Evolutionary conservation across 2,329 filamentous ascomycete species (phyloP).

Genomic region (Dryadomyces quercus-mongolicae): DNA sequence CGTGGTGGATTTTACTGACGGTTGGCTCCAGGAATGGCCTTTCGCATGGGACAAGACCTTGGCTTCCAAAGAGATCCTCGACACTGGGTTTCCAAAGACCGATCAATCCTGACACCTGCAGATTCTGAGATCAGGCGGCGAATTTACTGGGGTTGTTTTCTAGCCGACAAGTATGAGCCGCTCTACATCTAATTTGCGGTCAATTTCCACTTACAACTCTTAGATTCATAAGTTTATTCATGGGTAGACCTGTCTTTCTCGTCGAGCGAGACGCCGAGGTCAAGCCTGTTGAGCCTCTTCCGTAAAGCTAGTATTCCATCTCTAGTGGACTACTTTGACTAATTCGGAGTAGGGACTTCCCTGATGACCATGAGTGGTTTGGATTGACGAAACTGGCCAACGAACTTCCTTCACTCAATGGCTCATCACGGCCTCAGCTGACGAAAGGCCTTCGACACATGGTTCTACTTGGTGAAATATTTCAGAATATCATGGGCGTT

Average conservation of each 20-base stretch:
- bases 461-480: not conserved
- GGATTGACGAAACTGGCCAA: not conserved
- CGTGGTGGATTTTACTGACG: not conserved
- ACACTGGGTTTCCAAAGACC: not conserved
- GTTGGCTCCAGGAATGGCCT: not conserved
- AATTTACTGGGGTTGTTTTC: conserved; percentile 2
- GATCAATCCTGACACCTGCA: not conserved
- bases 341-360: not conserved
- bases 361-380: not conserved
- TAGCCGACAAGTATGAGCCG: not conserved
- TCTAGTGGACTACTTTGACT: not conserved
- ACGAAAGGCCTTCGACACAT: not conserved
- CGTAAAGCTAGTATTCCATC: not conserved
- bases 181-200: no score
- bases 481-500: not conserved
- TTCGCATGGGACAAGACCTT: not conserved
- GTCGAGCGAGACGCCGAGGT: conserved; percentile 2
- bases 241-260: not conserved
- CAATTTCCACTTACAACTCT: not conserved
- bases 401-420: not conserved
- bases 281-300: not conserved
- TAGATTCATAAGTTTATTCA: not conserved
- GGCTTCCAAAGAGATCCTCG: not conserved
- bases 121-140: not conserved
- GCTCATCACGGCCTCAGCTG: not conserved